Percentiles rank a stretch among this genome's conserved stretches.
Conservation (phyloP, 2,329 filamentous ascomycete species). For the Fusarium abutilonis region DNA sequence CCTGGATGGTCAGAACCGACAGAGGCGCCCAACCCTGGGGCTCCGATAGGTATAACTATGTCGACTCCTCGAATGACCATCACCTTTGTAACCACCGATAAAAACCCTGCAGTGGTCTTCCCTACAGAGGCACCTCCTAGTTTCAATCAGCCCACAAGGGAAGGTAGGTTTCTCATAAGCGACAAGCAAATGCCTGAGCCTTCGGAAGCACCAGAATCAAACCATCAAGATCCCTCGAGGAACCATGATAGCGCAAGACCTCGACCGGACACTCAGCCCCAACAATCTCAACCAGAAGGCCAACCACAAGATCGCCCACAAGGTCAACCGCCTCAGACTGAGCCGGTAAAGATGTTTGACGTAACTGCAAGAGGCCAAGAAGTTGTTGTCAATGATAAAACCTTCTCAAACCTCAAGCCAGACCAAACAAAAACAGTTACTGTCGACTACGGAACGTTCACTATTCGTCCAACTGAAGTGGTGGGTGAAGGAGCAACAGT, state of each 20-base stretch:
- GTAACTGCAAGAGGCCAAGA: conserved; percentile 57
- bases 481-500: conserved; percentile 58
- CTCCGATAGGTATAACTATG: conserved; percentile 17
- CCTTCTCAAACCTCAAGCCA: conserved; percentile 53
- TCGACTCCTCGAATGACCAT: conserved; percentile 46
- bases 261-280: neutral
- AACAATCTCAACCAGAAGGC: neutral
- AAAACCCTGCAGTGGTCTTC: conserved; percentile 62
- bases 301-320: conserved; percentile 8
- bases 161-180: conserved; percentile 12
- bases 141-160: conserved; percentile 48
- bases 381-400: conserved; percentile 60
- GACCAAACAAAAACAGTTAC: conserved; percentile 55
- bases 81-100: conserved; percentile 63
- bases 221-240: neutral
- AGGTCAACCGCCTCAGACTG: conserved; percentile 7
- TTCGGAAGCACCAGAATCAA: conserved; percentile 1
- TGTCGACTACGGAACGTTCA: conserved; percentile 55
- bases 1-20: conserved; percentile 15
- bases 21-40: conserved; percentile 3
- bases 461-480: conserved; percentile 59
- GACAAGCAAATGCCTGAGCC: conserved; percentile 38
- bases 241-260: neutral
- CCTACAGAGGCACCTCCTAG: conserved; percentile 52
- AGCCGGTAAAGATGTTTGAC: conserved; percentile 47